phyloP scores from a whole-genome alignment of 495 filamentous ascomycete species.

The Talaromyces nanjingensis region DNA sequence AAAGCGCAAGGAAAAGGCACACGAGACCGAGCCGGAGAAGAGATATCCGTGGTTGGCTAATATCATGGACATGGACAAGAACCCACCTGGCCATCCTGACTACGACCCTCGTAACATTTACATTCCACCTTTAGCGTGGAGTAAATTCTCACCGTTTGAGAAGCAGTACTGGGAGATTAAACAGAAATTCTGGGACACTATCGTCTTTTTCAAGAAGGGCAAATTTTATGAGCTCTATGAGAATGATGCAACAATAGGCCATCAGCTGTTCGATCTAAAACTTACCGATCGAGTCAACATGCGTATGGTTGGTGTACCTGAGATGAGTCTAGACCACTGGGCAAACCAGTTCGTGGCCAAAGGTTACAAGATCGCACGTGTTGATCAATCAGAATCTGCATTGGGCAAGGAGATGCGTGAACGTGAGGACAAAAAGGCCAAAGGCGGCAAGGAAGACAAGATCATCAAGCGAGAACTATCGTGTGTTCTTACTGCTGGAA shows the following conservation, averaged over 20 bases:
- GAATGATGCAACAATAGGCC: constrained; percentile 94
- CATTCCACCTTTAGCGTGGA: constrained; percentile 71
- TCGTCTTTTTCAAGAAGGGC: constrained; percentile 99
- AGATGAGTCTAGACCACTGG: constrained; percentile 86
- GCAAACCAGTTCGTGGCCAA: constrained; percentile 91
- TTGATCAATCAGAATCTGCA: constrained; percentile 93
- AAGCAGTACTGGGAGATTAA: constrained; percentile 99
- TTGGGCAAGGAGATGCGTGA: constrained; percentile 98
- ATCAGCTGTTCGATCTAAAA: constrained; percentile 96
- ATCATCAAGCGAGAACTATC: constrained; percentile 87
- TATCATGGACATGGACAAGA: constrained; percentile 71
- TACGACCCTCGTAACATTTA: constrained; percentile 89
- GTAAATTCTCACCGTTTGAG: constrained; percentile 84
- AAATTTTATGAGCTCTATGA: constrained; percentile 99
- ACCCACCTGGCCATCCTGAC: constrained; percentile 74
- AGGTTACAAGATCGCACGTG: constrained; percentile 90
- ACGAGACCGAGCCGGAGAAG: constrained; percentile 69
- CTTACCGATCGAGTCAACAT: constrained; percentile 98
- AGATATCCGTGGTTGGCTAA: constrained; percentile 88
- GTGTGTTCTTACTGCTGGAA: constrained; percentile 85
- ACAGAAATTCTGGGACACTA: constrained; percentile 92
- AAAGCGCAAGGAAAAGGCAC: constrained; percentile 65
- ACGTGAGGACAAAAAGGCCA: constrained; percentile 54
- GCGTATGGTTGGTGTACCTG: constrained; percentile 95
- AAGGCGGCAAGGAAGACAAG: constrained; percentile 68